phyloP scores from a whole-genome alignment of 331 rosid species.

The Prunus yedoensis region DNA sequence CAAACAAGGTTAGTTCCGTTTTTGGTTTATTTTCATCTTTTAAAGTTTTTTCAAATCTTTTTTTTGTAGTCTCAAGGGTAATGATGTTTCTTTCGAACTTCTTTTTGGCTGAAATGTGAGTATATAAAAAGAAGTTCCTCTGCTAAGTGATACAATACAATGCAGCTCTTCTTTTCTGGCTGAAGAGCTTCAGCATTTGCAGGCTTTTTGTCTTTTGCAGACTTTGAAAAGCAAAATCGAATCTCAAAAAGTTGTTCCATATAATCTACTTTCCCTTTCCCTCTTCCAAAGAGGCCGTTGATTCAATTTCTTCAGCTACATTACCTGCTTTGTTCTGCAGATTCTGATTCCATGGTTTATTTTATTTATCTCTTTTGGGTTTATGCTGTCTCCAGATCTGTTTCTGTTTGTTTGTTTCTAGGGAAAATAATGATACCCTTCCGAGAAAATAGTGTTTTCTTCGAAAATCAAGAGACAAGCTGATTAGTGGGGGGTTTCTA shows the following conservation, averaged over 20 bases:
- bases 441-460: constrained; percentile 3
- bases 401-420: constrained; percentile 26
- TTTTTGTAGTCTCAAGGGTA: neutral
- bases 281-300: neutral
- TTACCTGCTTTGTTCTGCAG: constrained; percentile 18
- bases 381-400: constrained; percentile 14
- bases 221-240: constrained; percentile 23
- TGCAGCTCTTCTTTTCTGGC: constrained; percentile 28
- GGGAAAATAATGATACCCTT: constrained; percentile 13
- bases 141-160: neutral
- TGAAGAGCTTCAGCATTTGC: constrained; percentile 36
- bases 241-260: constrained; percentile 28
- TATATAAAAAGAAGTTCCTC: constrained; percentile 2
- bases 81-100: constrained; percentile 33
- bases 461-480: neutral
- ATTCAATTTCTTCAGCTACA: neutral
- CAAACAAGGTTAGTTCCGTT: neutral
- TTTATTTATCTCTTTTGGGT: neutral
- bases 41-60: neutral
- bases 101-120: constrained; percentile 21
- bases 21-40: neutral
- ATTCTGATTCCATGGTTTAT: constrained; percentile 1
- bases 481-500: neutral
- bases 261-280: constrained; percentile 12
- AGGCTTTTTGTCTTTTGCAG: constrained; percentile 26